These are phyloP conservation scores for Grammothele lineata DNA, from an alignment of 768 basidiomycete species.

Conservation along the genomic window DNA sequence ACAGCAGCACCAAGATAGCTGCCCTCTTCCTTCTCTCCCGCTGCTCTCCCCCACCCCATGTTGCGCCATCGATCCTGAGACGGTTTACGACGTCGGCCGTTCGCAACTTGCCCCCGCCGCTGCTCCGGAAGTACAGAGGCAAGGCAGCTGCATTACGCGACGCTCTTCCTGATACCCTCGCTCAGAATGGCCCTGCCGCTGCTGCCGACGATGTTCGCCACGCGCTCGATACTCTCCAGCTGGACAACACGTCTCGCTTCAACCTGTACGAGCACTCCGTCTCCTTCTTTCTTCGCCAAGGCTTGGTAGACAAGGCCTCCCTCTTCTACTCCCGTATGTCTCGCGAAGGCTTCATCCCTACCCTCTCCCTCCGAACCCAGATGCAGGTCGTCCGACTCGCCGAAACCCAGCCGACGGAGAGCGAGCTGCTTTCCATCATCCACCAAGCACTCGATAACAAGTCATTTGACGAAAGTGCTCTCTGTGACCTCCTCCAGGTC, in stretches of 20 bases:
- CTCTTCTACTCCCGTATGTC: conserved; percentile 40
- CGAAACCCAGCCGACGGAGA: conserved; percentile 17
- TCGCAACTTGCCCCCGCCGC: no score
- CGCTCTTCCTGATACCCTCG: neutral
- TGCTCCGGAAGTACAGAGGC: no score
- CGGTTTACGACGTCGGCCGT: no score
- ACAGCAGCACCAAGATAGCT: no score
- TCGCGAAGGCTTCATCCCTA: conserved; percentile 34
- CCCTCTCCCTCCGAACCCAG: conserved; percentile 35
- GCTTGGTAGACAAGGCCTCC: conserved; percentile 34
- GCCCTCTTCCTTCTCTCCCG: no score
- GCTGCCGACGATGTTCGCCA: conserved; percentile 6
- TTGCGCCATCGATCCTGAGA: no score
- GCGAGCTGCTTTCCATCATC: conserved; percentile 11
- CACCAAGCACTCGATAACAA: conserved; percentile 18
- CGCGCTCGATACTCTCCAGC: neutral
- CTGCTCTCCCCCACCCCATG: no score
- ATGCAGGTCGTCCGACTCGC: conserved; percentile 34
- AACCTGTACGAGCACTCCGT: conserved; percentile 35
- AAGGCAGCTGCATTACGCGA: neutral
- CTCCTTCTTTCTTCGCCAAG: conserved; percentile 36
- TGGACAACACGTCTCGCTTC: conserved; percentile 12
- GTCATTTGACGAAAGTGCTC: conserved; percentile 14
- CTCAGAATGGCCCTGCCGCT: neutral
- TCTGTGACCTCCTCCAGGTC: conserved; percentile 30